Percentiles rank a stretch among this genome's conserved stretches.
Evolutionary conservation across 768 basidiomycete genomes (phyloP).

Genomic region (Termitomyces sp.): DNA sequence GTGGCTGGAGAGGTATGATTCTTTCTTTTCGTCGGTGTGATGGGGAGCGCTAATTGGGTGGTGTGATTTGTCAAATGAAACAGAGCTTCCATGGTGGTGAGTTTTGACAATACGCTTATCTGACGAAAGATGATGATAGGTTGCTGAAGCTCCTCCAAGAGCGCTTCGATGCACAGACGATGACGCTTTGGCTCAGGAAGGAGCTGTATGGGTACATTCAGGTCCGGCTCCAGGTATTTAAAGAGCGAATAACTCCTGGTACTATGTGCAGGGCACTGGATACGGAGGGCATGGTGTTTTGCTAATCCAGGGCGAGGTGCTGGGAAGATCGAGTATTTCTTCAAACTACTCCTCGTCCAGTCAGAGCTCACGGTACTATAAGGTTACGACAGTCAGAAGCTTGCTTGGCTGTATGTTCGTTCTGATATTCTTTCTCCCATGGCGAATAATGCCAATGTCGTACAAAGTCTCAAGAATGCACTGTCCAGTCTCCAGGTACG

Average conservation of each 20-base stretch:
- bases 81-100: slow-evolving; percentile 7
- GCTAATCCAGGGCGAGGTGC: neutral
- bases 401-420: slow-evolving; percentile 6
- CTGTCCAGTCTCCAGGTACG: neutral
- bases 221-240: slow-evolving; percentile 22
- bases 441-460: neutral
- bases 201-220: slow-evolving; percentile 51
- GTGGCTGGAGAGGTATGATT: neutral
- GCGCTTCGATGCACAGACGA: slow-evolving; percentile 53
- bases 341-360: neutral
- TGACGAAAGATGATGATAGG: neutral
- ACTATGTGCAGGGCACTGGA: neutral
- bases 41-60: neutral
- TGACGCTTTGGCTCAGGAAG: slow-evolving; percentile 49
- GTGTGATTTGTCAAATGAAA: slow-evolving; percentile 1
- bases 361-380: neutral
- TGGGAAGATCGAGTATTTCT: neutral
- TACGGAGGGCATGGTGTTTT: neutral
- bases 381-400: slow-evolving; percentile 5
- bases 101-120: neutral
- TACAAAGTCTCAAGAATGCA: neutral
- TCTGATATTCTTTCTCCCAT: neutral
- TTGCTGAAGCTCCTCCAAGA: slow-evolving; percentile 42
- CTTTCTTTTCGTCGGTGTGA: neutral
- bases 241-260: neutral